Percentiles rank a stretch among this genome's conserved stretches.
Conservation (phyloP, 2,329 filamentous ascomycete species). For the Onygena corvina region DNA sequence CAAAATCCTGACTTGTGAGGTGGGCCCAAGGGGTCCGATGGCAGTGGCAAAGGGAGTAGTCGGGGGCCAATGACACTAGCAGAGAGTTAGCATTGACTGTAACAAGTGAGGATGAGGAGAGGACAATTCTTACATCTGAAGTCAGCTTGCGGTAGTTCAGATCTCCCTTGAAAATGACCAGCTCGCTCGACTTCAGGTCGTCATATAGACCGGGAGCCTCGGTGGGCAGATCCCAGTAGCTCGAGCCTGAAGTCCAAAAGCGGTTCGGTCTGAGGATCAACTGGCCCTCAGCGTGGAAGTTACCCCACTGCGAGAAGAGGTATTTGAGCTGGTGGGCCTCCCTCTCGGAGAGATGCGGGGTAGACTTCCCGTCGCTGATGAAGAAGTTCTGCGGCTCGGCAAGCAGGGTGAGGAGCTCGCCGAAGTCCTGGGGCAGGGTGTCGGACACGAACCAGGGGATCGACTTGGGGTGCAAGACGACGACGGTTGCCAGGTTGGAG, state of each 20-base stretch:
- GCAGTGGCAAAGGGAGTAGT: slow-evolving; percentile 76
- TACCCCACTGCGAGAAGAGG: slow-evolving; percentile 70
- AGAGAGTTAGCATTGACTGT: not conserved
- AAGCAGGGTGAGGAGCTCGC: slow-evolving; percentile 68
- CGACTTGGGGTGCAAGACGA: slow-evolving; percentile 84
- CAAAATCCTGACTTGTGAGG: slow-evolving; percentile 71
- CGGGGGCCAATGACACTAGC: slow-evolving; percentile 64
- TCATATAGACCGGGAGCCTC: slow-evolving; percentile 56
- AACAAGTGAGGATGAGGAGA: slow-evolving; percentile 5
- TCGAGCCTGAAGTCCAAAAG: slow-evolving; percentile 83
- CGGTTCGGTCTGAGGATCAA: slow-evolving; percentile 69
- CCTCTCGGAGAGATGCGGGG: slow-evolving; percentile 50
- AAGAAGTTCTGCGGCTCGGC: slow-evolving; percentile 68
- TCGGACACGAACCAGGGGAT: slow-evolving; percentile 99
- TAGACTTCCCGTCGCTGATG: slow-evolving; percentile 45
- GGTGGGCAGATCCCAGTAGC: slow-evolving; percentile 74
- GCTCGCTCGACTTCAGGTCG: slow-evolving; percentile 69
- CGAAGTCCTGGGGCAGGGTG: slow-evolving; percentile 76
- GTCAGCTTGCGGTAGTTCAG: slow-evolving; percentile 91
- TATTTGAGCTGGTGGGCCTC: slow-evolving; percentile 59
- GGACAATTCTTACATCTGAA: slow-evolving; percentile 54
- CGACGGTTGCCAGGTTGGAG: slow-evolving; percentile 67
- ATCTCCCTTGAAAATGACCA: slow-evolving; percentile 95
- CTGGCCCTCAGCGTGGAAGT: slow-evolving; percentile 69
- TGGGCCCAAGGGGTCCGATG: slow-evolving; percentile 70